Evolutionary conservation across 176 grass and related monocot genomes (phyloP), one percentile per base, ranked within the genome.

Genomic region (Zoysia japonica): DNA sequence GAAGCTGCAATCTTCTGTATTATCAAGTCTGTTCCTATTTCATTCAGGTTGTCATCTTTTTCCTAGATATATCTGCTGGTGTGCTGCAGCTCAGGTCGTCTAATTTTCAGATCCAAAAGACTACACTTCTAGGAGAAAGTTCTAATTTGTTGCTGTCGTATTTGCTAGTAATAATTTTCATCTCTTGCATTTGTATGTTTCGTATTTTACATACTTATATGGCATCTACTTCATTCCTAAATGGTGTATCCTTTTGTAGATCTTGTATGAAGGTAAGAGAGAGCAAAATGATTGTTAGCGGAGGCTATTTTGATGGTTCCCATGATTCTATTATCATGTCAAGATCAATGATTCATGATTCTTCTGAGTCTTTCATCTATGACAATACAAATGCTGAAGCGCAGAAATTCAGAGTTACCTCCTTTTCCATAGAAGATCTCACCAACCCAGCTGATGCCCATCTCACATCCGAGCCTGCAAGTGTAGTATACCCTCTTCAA

Each of bases 261-360:
- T 83, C 70, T 35, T 37, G 46, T 67, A 64, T 61, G 79, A 82
- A 72, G 81, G 78, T 54, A 40, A 15, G 67, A 65, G 59, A 47
- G 48, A 12, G 5, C 48, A 90, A 74, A 60, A 94, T 93, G 94
- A 89, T 89, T 70, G 78, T 52, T 51, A 88, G 79, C 61, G 88
- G 86, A 66, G 75, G 82, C 36, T 91, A 82, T 50, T 86, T 83
- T 77, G 86, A 91, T 62, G 83, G 81, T 49, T 78, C 77, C 47
- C 78, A 83, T 48, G 84, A 86, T 84, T 76, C 82, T 68, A 88
- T 83, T 61, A 42, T 85, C 65, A 78, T 93, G 83, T 86, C 80
- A 71, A 74, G 80, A 80, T 85, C 91, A 68, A 68, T 93, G 53
- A 14, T 83, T 47, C 74, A 89, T 39, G 73, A 82, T 49, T 79